A percentile compares a stretch with the other conserved stretches of the same genome.
These are phyloP conservation scores for Verticillium albo-atrum DNA, from an alignment of 2,329 filamentous ascomycete species.

Conservation along the genomic window DNA sequence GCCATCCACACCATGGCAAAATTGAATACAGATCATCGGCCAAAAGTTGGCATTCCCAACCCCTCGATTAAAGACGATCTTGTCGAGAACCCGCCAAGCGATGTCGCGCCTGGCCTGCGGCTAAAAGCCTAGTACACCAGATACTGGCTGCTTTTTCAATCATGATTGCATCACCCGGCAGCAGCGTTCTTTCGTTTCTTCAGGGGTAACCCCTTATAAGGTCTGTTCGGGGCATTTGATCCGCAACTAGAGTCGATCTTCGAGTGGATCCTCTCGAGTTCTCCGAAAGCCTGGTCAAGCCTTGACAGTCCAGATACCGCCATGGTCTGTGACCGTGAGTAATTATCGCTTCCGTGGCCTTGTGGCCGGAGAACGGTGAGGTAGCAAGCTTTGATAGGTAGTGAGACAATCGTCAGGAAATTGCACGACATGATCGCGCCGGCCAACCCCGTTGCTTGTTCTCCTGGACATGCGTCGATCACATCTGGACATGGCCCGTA, in stretches of 20 bases:
- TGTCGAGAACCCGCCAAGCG: background rate
- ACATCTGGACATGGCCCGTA: too few species aligned
- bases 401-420: too few species aligned
- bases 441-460: background rate
- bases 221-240: background rate
- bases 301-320: too few species aligned
- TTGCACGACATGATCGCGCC: background rate
- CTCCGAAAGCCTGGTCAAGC: too few species aligned
- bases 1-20: background rate
- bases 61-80: background rate
- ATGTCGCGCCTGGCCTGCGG: background rate
- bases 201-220: background rate
- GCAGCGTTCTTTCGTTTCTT: background rate
- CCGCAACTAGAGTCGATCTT: background rate
- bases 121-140: background rate
- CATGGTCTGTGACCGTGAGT: too few species aligned
- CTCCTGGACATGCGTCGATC: background rate
- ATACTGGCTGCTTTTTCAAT: background rate
- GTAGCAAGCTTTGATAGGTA: too few species aligned
- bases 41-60: background rate
- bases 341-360: too few species aligned
- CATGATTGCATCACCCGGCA: background rate
- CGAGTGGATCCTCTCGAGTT: too few species aligned
- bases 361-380: too few species aligned
- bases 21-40: background rate